Evolutionary conservation across 257 asterid species (phyloP).

Genomic region (Petunia axillaris): DNA sequence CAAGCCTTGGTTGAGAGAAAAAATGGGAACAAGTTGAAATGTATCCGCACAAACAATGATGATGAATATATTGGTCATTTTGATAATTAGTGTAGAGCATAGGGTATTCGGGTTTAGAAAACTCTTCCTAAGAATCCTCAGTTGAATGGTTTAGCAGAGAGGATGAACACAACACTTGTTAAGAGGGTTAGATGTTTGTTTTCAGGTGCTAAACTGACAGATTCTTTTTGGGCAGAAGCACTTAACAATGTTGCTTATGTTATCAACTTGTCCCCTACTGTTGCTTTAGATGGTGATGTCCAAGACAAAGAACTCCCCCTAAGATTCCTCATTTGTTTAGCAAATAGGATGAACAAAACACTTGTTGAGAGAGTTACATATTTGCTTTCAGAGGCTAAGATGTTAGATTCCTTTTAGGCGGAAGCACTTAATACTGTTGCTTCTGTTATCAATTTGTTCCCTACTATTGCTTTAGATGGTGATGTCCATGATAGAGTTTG

Average conservation of each 20-base stretch:
- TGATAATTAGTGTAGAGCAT: too few species aligned
- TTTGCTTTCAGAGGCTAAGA: neutral
- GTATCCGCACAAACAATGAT: neutral
- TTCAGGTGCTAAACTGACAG: neutral
- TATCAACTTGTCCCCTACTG: neutral
- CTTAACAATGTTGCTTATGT: too few species aligned
- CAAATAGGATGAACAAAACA: neutral
- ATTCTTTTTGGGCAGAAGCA: neutral
- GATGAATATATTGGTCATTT: conserved; percentile 14
- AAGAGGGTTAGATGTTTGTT: neutral
- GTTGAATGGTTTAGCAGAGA: neutral
- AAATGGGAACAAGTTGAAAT: neutral
- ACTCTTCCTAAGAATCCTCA: neutral
- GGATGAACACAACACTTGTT: neutral
- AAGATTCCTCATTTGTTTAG: neutral
- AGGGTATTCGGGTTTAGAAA: neutral
- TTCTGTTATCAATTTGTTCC: too few species aligned
- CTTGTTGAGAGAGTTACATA: neutral
- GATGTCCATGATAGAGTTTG: neutral
- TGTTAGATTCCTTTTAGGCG: neutral
- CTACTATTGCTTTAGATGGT: neutral
- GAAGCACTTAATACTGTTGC: too few species aligned
- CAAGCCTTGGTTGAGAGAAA: neutral
- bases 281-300: neutral
- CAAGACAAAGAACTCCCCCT: neutral